phyloP scores from a whole-genome alignment of 2,329 filamentous ascomycete species.

The Cytospora piceicola region DNA sequence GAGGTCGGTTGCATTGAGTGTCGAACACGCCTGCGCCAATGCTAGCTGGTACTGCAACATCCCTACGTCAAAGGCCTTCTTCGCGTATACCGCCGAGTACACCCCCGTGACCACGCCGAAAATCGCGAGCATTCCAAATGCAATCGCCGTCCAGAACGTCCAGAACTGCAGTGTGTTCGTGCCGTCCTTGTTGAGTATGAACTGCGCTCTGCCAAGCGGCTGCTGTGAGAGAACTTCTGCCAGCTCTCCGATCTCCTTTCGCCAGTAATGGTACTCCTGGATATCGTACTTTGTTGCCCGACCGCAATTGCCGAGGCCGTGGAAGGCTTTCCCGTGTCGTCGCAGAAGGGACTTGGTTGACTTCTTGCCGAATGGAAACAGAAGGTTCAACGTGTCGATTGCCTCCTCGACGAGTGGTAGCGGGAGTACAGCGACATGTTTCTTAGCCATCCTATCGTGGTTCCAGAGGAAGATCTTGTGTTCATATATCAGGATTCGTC shows the following conservation, averaged over 20 bases:
- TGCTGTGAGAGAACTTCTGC: neutral
- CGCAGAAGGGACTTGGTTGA: conserved; percentile 27
- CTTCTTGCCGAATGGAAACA: conserved; percentile 32
- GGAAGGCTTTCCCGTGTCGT: conserved; percentile 30
- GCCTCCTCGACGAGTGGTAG: conserved; percentile 31
- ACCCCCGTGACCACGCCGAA: neutral
- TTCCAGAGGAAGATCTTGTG: conserved; percentile 34
- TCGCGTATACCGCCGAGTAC: conserved; percentile 15
- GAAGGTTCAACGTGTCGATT: conserved; percentile 34
- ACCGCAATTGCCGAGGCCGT: conserved; percentile 10
- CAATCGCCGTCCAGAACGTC: conserved; percentile 13
- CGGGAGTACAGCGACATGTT: neutral
- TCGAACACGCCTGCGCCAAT: conserved; percentile 13
- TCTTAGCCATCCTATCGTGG: conserved; percentile 10
- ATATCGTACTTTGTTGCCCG: conserved; percentile 1
- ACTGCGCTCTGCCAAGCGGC: conserved; percentile 2
- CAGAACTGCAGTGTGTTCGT: conserved; percentile 6
- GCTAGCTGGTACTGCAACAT: conserved; percentile 14
- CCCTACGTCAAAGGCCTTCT: conserved; percentile 6
- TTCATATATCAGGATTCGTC: conserved; percentile 33
- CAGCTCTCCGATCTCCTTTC: conserved; percentile 5
- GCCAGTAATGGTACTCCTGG: conserved; percentile 6
- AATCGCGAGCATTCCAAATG: neutral
- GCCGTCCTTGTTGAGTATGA: conserved; percentile 10
- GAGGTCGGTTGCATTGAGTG: neutral